Evolutionary conservation across 2,329 filamentous ascomycete species (phyloP).

Genomic region (Ceratocystiopsis sp.): DNA sequence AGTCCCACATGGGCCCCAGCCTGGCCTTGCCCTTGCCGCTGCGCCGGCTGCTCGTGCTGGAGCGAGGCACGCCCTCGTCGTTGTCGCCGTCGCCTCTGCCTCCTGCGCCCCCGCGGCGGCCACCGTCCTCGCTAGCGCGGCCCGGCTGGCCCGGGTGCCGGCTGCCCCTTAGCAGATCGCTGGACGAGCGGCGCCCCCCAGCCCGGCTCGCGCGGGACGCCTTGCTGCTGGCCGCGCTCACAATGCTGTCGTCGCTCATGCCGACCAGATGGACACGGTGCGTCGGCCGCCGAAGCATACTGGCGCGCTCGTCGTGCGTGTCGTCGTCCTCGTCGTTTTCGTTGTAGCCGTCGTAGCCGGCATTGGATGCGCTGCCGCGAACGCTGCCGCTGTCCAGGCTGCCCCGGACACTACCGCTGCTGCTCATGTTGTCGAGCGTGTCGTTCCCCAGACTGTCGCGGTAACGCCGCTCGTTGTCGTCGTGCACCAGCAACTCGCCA

Average conservation of each 20-base stretch:
- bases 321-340: conserved; percentile 12
- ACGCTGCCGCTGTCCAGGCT: too few relatives aligned
- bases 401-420: too few relatives aligned
- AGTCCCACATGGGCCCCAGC: conserved; percentile 24
- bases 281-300: conserved; percentile 20
- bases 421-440: too few relatives aligned
- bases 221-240: not conserved
- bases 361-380: too few relatives aligned
- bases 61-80: conserved; percentile 20
- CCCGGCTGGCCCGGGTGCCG: too few relatives aligned
- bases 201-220: too few relatives aligned
- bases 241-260: conserved; percentile 13
- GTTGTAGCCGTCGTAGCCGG: conserved; percentile 20
- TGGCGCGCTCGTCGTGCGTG: conserved; percentile 1
- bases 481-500: conserved; percentile 42
- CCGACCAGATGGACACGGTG: conserved; percentile 11
- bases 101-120: too few relatives aligned
- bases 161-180: too few relatives aligned
- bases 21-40: conserved; percentile 27
- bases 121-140: too few relatives aligned
- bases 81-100: conserved; percentile 21
- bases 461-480: conserved; percentile 34
- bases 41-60: conserved; percentile 17
- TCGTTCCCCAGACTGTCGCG: not conserved
- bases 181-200: too few relatives aligned